phyloP scores from a whole-genome alignment of 495 filamentous ascomycete species.

The Aspergillus sparsus region DNA sequence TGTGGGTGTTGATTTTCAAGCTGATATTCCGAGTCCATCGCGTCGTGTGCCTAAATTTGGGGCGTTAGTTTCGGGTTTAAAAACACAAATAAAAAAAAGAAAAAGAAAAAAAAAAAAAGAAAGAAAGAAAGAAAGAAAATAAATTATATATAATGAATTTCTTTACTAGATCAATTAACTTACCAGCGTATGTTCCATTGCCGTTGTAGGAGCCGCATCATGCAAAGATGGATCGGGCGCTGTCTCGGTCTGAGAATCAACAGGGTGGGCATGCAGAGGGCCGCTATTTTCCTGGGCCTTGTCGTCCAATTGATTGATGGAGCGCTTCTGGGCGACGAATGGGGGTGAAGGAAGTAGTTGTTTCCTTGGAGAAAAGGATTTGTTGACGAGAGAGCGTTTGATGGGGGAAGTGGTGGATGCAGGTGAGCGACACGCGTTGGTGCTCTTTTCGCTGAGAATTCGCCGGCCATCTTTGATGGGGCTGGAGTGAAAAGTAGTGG shows the following conservation, averaged over 20 bases:
- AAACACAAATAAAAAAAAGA: not conserved
- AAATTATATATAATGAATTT: not conserved
- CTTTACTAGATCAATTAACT: conserved; percentile 11
- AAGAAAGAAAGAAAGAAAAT: not conserved
- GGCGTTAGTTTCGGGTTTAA: conserved; percentile 13
- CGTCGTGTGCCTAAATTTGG: conserved; percentile 15
- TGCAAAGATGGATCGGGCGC: not conserved
- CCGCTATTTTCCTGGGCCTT: conserved; percentile 24
- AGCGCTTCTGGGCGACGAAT: conserved; percentile 47
- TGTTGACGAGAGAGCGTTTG: conserved; percentile 35
- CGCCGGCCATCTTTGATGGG: conserved; percentile 47
- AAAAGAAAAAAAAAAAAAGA: not conserved
- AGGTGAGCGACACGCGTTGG: conserved; percentile 51
- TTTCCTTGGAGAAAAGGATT: conserved; percentile 28
- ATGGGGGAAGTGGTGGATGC: conserved; percentile 30
- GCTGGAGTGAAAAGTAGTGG: conserved; percentile 31
- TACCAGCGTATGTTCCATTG: conserved; percentile 26
- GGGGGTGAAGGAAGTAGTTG: conserved; percentile 44
- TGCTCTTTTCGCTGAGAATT: conserved; percentile 46
- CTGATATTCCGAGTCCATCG: conserved; percentile 23
- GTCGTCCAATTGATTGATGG: conserved; percentile 44
- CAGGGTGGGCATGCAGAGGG: conserved; percentile 10
- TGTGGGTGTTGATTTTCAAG: conserved; percentile 14
- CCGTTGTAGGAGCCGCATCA: conserved; percentile 8
- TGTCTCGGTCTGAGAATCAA: conserved; percentile 6